Base-by-base conservation (phyloP, 805 yeast genomes). In the Brettanomyces nanus region DNA sequence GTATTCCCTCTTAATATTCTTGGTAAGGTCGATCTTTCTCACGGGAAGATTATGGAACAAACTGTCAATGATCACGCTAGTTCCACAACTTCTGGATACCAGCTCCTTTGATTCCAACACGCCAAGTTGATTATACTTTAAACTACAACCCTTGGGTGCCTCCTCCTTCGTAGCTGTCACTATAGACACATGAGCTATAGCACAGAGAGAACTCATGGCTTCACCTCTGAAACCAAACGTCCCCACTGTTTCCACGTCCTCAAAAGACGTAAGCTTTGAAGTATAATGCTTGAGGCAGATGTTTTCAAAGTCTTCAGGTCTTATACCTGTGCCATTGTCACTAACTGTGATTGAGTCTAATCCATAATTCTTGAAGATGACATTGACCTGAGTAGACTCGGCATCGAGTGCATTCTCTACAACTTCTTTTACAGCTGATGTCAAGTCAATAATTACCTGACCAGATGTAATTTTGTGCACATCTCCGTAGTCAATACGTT, bases 331-430 rank as follows among this genome's bases (percentile, higher is more conserved):
- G 0, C 92, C 92, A 50, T 83, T 71, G 54, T 84, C 94, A 19
- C 57, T 53, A 5, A 84, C 68, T 50, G 83, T 86, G 15, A 92
- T 60, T 0, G 76, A 66, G 26, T 80, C 87, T 7, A 80, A 46
- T 1, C 97, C 97, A 56, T 82, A 73, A 46, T 85, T 76, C 48
- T 66, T 67, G 49, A 90, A 75, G 2, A 63, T 62, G 13, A 90
- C 62, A 35, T 85, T 94, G 22, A 92, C 66, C 37, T 72, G 73
- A 0, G 73, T 66, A 7, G 92, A 72, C 18, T 68, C 58, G 0
- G 97, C 92, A 61, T 92, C 98, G 5, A 90, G 62, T 22, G 92
- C 65, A 54, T 90, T 90, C 51, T 90, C 98, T 3, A 92, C 68
- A 2, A 89, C 61, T 55, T 90, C 98, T 53, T 90, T 90, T 22